Base-by-base conservation (phyloP, 2,329 filamentous ascomycete species). In the Colletotrichum higginsianum region DNA sequence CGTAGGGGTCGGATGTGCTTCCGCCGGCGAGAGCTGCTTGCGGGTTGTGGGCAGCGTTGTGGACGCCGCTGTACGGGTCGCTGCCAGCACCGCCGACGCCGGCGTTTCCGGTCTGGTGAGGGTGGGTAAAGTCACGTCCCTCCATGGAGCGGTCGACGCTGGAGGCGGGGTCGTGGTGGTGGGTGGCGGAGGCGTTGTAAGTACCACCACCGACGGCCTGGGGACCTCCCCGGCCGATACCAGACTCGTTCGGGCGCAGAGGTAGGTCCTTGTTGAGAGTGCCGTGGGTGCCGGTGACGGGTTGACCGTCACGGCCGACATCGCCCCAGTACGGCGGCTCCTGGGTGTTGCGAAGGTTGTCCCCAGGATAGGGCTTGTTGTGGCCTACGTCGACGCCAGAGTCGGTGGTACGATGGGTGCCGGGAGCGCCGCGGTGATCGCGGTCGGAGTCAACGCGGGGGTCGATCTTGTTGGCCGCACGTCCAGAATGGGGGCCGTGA, bases 401-500 rank as follows among this genome's bases (percentile, higher is more conserved):
- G n/a, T 69, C 71, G n/a, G 56, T 50, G 46, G 60, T 38, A 13
- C 46, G 61, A 21, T 74, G 71, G 50, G 56, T 15, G 63, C 61
- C 66, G 40, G 66, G 64, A 23, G 61, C 67, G 9, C 65, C 72
- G 74, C 74, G 57, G 71, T 77, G 46, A 72, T 71, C 67, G 6
- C 67, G 67, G 47, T 73, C 71, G 16, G 71, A 71, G 30, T 73
- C 71, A 2, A 73, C 61, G 12, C 71, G 67, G 38, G 71, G 71
- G 26, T 73, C 67, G 5, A 56, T 16, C 11, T 50, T 49, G 47
- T 73, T 71, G 2, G 42, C 67, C 8, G 56, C 47, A 21, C 63
- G 53, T 16, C 46, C 60, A 42, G 26, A 13, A 35, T 73, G 71
- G 12, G 67, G 71, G 2, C 67, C 71, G 40, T 61, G 61, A 23